These are phyloP conservation scores for Hypoxylon sp. DNA, from an alignment of 2,329 filamentous ascomycete genomes.

Conservation along the genomic window DNA sequence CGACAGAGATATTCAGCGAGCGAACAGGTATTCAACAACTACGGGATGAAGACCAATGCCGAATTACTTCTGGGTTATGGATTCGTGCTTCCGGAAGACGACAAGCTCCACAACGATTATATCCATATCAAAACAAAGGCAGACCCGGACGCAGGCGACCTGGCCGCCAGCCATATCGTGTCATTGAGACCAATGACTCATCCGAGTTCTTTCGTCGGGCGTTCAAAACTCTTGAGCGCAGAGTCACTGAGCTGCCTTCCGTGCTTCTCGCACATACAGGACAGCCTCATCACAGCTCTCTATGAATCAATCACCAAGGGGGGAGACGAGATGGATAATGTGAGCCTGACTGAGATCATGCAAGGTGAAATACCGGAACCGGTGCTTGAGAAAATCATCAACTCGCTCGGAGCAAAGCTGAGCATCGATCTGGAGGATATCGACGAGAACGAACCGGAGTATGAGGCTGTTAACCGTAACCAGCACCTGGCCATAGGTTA, in stretches of 20 bases:
- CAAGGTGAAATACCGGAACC: conserved; percentile 58
- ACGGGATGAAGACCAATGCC: conserved; percentile 79
- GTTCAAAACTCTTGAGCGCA: conserved; percentile 54
- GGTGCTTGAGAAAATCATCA: conserved; percentile 53
- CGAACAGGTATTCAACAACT: conserved; percentile 69
- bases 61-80: conserved; percentile 75
- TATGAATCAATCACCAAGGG: conserved; percentile 51
- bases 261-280: conserved; percentile 64
- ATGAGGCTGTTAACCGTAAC: conserved; percentile 55
- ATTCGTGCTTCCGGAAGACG: conserved; percentile 65
- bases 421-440: conserved; percentile 59
- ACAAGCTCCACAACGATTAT: conserved; percentile 69
- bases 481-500: conserved; percentile 64
- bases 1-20: conserved; percentile 61
- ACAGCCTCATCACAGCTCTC: conserved; percentile 65
- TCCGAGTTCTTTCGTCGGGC: conserved; percentile 61
- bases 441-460: conserved; percentile 57
- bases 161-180: conserved; percentile 56
- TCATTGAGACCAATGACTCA: conserved; percentile 63
- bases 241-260: conserved; percentile 52
- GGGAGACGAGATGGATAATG: conserved; percentile 35
- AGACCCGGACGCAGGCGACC: conserved; percentile 45
- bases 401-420: conserved; percentile 54
- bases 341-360: conserved; percentile 55
- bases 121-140: conserved; percentile 65